Evolutionary conservation across 2,329 filamentous ascomycete species (phyloP).

Genomic region (Aureobasidium sp.): DNA sequence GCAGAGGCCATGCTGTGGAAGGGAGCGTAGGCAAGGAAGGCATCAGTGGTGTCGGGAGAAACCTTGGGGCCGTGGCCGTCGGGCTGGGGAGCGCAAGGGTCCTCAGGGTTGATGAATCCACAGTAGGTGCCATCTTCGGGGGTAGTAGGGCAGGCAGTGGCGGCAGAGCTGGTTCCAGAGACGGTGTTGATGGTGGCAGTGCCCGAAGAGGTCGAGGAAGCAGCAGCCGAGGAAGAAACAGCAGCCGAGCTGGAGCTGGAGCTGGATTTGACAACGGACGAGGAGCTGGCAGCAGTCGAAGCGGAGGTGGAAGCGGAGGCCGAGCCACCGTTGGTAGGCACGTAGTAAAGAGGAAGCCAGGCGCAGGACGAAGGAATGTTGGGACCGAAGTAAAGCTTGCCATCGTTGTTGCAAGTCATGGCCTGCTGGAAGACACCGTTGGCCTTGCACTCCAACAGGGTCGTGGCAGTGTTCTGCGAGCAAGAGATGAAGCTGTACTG

Average conservation of each 20-base stretch:
- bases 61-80: conserved; percentile 20
- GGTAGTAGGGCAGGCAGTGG: conserved; percentile 22
- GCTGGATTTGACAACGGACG: background rate
- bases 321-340: background rate
- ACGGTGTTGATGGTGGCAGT: conserved; percentile 7
- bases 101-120: conserved; percentile 30
- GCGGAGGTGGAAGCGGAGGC: background rate
- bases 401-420: conserved; percentile 7
- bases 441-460: conserved; percentile 1
- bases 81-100: conserved; percentile 21
- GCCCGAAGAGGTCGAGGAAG: conserved; percentile 2
- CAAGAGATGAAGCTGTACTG: background rate
- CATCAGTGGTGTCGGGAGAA: conserved; percentile 20
- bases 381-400: conserved; percentile 6
- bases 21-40: conserved; percentile 20
- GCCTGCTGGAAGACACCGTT: conserved; percentile 2
- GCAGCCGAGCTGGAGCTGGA: conserved; percentile 6
- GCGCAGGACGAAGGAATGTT: background rate
- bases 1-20: conserved; percentile 19
- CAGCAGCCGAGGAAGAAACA: background rate
- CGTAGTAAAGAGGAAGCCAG: conserved; percentile 1
- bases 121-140: conserved; percentile 28
- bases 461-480: background rate
- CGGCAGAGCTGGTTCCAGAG: conserved; percentile 20
- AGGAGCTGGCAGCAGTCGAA: background rate